phyloP scores from a whole-genome alignment of 305 asterid genomes.

The Striga hermonthica region DNA sequence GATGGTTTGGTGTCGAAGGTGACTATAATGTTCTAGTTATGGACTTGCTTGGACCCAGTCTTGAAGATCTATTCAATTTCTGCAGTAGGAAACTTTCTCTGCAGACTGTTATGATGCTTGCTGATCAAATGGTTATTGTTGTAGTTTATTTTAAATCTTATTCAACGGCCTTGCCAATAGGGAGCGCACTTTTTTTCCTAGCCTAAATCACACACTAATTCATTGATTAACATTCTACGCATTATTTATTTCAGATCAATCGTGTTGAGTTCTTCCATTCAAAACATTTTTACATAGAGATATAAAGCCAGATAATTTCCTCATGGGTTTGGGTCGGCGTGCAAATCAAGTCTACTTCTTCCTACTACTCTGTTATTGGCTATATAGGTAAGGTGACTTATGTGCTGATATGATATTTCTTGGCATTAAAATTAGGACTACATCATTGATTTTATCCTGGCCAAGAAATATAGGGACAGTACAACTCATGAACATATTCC shows the following conservation, averaged over 20 bases:
- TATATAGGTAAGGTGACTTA: slow-evolving; percentile 7
- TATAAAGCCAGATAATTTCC: slow-evolving; percentile 96
- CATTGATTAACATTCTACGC: slow-evolving; percentile 25
- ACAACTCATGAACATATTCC: slow-evolving; percentile 85
- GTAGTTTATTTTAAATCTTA: slow-evolving; percentile 24
- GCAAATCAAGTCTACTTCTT: slow-evolving; percentile 70
- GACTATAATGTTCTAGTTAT: slow-evolving; percentile 71
- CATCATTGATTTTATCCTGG: slow-evolving; percentile 86
- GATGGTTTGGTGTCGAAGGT: slow-evolving; percentile 76
- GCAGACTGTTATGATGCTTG: slow-evolving; percentile 83
- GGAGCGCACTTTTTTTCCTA: slow-evolving; percentile 7
- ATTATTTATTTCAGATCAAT: slow-evolving; percentile 51
- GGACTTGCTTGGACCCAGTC: slow-evolving; percentile 86
- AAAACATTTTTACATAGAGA: slow-evolving; percentile 91
- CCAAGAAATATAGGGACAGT: slow-evolving; percentile 86
- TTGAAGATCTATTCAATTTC: slow-evolving; percentile 73
- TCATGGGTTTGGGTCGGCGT: slow-evolving; percentile 95
- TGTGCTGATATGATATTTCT: slow-evolving; percentile 24
- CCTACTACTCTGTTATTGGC: slow-evolving; percentile 20
- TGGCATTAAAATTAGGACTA: slow-evolving; percentile 57
- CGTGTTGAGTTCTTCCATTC: slow-evolving; percentile 91
- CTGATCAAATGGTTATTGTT: slow-evolving; percentile 67
- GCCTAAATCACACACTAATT: slow-evolving; percentile 5
- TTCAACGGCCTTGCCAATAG: slow-evolving; percentile 15
- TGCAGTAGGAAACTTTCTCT: slow-evolving; percentile 70